These are phyloP conservation scores for Amylostereum areolatum DNA, from an alignment of 1,284 basidiomycete species.

Conservation along the genomic window DNA sequence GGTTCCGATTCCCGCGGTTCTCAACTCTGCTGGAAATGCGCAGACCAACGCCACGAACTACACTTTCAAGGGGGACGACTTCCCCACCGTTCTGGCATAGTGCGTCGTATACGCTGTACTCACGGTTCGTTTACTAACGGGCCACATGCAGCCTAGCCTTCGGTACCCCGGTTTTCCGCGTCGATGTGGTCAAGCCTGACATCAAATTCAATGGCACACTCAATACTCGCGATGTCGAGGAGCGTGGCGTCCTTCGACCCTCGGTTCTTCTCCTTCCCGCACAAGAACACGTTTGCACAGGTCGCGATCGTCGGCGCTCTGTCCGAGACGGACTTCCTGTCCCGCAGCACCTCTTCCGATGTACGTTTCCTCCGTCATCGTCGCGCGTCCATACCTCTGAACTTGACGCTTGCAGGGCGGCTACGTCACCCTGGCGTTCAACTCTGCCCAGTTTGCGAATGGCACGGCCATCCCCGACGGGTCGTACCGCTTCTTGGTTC, in stretches of 20 bases:
- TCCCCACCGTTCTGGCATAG: constrained; percentile 39
- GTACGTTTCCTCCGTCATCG: constrained; percentile 12
- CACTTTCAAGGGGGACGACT: constrained; percentile 42
- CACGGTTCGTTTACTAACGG: not conserved
- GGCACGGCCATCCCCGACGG: constrained; percentile 57
- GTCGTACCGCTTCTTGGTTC: constrained; percentile 51
- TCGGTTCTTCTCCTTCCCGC: constrained; percentile 17
- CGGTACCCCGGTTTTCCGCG: constrained; percentile 44
- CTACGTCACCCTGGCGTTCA: constrained; percentile 33
- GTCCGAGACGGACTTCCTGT: constrained; percentile 28
- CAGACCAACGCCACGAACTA: constrained; percentile 39
- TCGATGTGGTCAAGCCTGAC: constrained; percentile 36
- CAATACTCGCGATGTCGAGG: constrained; percentile 18
- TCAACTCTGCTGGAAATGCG: constrained; percentile 33
- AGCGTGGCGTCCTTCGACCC: constrained; percentile 11
- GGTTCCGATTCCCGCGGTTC: constrained; percentile 32
- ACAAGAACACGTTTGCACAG: constrained; percentile 22
- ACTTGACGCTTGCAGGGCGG: constrained; percentile 20
- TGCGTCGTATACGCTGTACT: constrained; percentile 11
- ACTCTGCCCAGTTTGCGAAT: constrained; percentile 42
- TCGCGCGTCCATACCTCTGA: constrained; percentile 7
- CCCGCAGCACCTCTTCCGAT: constrained; percentile 24
- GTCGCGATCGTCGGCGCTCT: constrained; percentile 36
- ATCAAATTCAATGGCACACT: constrained; percentile 22
- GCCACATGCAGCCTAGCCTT: constrained; percentile 35